Base-by-base conservation (phyloP, 2,329 filamentous ascomycete species). In the Fusarium nodosum region DNA sequence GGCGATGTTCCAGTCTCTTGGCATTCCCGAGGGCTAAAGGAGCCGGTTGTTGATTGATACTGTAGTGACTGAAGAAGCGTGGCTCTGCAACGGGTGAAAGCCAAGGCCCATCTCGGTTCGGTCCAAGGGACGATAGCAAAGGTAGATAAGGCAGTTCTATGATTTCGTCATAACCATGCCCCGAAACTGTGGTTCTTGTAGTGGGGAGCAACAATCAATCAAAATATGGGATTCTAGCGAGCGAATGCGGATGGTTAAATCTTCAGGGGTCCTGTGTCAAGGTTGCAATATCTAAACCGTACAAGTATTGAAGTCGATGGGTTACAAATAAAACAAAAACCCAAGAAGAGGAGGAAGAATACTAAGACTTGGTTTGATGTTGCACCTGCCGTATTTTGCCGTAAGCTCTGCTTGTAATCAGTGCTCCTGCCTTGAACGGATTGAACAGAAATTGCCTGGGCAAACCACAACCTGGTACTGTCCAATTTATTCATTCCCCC, bases 11-110 rank as follows among this genome's bases (percentile, higher is more conserved):
- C 45, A 50, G 63, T 30, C 44, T 53, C 42, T 58, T 71, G 53
- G 47, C 45, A 66, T 71, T 72, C 68, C 69, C 73, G 73, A 75
- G 73, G 73, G 48, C 69, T 58, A 75, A 66, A 70, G 73, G 73
- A 75, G 68, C 46, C 60, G 47, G 60, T 47, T 59, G 36, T 65
- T 28, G 46, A 58, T 53, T 30, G 51, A 22, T n/a, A 42, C 24
- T 45, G 18, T 36, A 30, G 13, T n/a, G 34, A 24, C 28, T 48
- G 46, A 22, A 48, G 12, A 16, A 42, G 7, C 41, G 15, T 22
- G 31, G 30, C 28, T 41, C 24, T 53, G 16, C 28, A 39, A 31
- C 50, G 31, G 60, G 45, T 34, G 22, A 61, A 45, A 54, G 38
- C 52, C 62, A 66, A 60, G 60, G 52, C 56, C 53, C 53, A 47